phyloP scores from a whole-genome alignment of 176 grass and related monocot genomes.

The Elaeis guineensis region DNA sequence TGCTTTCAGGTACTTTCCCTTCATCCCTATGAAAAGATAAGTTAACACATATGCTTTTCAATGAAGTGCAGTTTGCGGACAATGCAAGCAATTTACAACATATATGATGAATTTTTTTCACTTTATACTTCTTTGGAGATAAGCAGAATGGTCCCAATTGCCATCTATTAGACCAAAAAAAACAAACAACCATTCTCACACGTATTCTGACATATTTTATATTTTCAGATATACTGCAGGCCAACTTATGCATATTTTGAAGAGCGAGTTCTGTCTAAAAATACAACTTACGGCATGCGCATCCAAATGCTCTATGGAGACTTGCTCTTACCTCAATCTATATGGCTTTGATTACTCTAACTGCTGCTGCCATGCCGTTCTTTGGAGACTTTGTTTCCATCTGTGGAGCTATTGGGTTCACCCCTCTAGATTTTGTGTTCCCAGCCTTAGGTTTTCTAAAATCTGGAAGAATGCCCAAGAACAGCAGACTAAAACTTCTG shows the following conservation, averaged over 20 bases:
- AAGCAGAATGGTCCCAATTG: too few relatives aligned
- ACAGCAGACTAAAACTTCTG: constrained; percentile 2
- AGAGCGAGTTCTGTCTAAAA: constrained; percentile 9
- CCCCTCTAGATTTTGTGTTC: constrained; percentile 72
- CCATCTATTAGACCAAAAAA: too few relatives aligned
- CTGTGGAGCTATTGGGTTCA: constrained; percentile 72
- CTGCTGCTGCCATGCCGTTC: constrained; percentile 59
- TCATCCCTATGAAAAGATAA: too few relatives aligned
- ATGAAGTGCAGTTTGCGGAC: too few relatives aligned
- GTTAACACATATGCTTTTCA: too few relatives aligned
- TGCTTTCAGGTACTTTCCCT: constrained; percentile 61
- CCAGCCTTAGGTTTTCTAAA: constrained; percentile 48
- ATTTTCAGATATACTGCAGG: constrained; percentile 66
- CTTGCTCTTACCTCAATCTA: constrained; percentile 47
- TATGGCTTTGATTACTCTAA: constrained; percentile 37
- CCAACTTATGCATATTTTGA: constrained; percentile 54
- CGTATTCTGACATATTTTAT: not conserved
- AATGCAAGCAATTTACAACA: too few relatives aligned
- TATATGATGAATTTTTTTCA: too few relatives aligned
- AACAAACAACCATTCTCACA: too few relatives aligned
- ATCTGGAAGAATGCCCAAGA: constrained; percentile 31
- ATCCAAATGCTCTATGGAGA: constrained; percentile 17
- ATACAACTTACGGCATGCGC: constrained; percentile 7
- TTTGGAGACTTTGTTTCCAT: constrained; percentile 80
- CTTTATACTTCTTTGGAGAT: too few relatives aligned